These are phyloP conservation scores for Leccinum griseonigrum DNA, from an alignment of 1,284 basidiomycete genomes.

Conservation along the genomic window DNA sequence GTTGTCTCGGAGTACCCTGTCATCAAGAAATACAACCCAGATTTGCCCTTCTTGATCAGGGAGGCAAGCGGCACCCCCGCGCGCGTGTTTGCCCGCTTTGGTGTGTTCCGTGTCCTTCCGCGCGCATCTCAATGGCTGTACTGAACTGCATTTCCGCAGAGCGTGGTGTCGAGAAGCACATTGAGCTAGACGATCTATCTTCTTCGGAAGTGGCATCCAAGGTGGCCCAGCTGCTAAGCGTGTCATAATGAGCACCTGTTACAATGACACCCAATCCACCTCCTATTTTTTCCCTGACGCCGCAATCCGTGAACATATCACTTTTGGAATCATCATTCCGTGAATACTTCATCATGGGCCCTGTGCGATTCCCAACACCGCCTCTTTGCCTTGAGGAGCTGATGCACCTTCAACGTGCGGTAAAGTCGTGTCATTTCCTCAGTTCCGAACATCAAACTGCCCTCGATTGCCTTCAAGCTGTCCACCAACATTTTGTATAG, in stretches of 20 bases:
- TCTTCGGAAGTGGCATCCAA: constrained; percentile 69
- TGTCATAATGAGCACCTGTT: constrained; percentile 16
- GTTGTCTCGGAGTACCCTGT: constrained; percentile 76
- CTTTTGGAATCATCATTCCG: not conserved
- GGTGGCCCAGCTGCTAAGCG: constrained; percentile 58
- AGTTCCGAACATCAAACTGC: constrained; percentile 8
- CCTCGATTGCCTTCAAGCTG: constrained; percentile 3
- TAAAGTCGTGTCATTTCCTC: constrained; percentile 15
- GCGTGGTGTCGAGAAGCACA: constrained; percentile 75
- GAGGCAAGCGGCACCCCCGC: constrained; percentile 90
- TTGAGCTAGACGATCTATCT: constrained; percentile 77
- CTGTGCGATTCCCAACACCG: constrained; percentile 13
- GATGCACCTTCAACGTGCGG: constrained; percentile 12
- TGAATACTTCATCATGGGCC: not conserved
- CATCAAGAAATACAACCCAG: constrained; percentile 88
- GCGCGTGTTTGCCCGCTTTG: constrained; percentile 87
- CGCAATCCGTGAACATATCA: not conserved
- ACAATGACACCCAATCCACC: constrained; percentile 13
- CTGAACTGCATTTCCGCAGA: constrained; percentile 42
- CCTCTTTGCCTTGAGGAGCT: constrained; percentile 23
- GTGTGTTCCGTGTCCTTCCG: constrained; percentile 50
- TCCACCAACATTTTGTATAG: constrained; percentile 1
- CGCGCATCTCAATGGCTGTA: constrained; percentile 11
- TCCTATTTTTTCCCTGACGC: not conserved
- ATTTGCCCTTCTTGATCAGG: constrained; percentile 86